Evolutionary conservation across 129 eudicot species (phyloP).

Genomic region (Calendula officinalis): DNA sequence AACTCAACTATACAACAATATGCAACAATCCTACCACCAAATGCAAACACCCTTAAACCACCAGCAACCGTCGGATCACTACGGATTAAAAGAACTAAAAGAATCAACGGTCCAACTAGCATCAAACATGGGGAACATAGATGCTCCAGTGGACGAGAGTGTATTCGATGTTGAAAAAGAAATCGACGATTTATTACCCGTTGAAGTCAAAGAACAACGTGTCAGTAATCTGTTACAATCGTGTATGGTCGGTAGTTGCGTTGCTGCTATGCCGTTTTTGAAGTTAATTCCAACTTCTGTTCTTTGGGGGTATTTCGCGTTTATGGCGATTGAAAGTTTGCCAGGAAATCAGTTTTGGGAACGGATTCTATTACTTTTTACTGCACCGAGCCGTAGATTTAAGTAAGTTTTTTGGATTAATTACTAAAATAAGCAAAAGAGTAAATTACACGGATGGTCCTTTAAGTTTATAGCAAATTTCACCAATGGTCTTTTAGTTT

Average conservation of each 20-base stretch:
- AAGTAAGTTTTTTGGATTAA: slow-evolving; percentile 38
- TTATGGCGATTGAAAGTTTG: slow-evolving; percentile 97
- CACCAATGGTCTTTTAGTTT: too few species aligned
- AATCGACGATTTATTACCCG: slow-evolving; percentile 84
- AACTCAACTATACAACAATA: slow-evolving; percentile 80
- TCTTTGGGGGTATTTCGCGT: slow-evolving; percentile 98
- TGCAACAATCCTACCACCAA: slow-evolving; percentile 93
- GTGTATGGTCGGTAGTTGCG: slow-evolving; percentile 90
- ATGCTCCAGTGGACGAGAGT: slow-evolving; percentile 87
- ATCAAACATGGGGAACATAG: slow-evolving; percentile 77
- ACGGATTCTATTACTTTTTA: slow-evolving; percentile 76
- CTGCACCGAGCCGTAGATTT: slow-evolving; percentile 94
- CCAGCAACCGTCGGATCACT: slow-evolving; percentile 60
- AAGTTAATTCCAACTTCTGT: slow-evolving; percentile 95
- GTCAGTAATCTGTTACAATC: slow-evolving; percentile 82
- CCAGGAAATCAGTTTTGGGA: slow-evolving; percentile 99
- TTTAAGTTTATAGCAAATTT: too few species aligned
- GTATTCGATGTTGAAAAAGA: slow-evolving; percentile 93
- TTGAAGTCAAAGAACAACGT: slow-evolving; percentile 98
- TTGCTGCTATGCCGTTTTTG: slow-evolving; percentile 91
- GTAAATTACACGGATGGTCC: too few species aligned
- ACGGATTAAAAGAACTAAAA: slow-evolving; percentile 81
- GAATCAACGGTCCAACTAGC: slow-evolving; percentile 79
- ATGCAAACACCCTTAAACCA: slow-evolving; percentile 96
- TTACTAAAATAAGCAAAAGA: background rate